Base-by-base conservation (phyloP, 1,284 basidiomycete species). In the Fomitopsis betulina region DNA sequence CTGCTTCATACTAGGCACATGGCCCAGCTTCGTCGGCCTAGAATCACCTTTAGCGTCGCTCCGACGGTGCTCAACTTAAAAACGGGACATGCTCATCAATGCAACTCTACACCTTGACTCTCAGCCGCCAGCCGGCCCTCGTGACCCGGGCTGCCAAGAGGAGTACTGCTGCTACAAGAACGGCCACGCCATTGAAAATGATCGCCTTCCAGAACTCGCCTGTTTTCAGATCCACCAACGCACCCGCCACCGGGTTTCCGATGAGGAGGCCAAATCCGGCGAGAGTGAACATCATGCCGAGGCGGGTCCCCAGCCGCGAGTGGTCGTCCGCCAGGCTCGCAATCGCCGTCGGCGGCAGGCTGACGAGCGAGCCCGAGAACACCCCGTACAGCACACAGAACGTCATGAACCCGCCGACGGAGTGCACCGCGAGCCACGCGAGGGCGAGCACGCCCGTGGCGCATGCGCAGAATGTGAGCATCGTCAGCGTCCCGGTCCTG, bases 331-430 rank as follows among this genome's bases (percentile, higher is more conserved):
- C 47, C 10, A 60, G 54, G 27, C 19, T 53, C 13, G 55, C 55
- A 21, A 60, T 19, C 21, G 43, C 43, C 7, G 59, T 23, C 19
- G 53, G 49, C 15, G 59, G 32, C 21, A 60, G 33, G 40, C 40
- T 49, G 19, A 60, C 59, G 42, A 60, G 54, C 23, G 55, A 47
- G 21, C 66, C 66, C 8, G 66, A 68, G 59, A 68, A 66, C 61
- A 70, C 64, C n/a, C 68, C 68, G 54, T 67, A 70, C 30, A 70
- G 50, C 25, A 68, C 45, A 1, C 63, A 64, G 51, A 70, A 65
- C 27, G 62, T 55, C 8, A 62, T 56, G 32, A 62, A 55, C 15
- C 65, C 66, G 0, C 58, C 63, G 9, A 54, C 56, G 30, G 42
- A 58, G 12, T 51, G 60, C 12, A 65, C 58, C 21, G 64, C 64